These are phyloP conservation scores for Chlamydomonas reinhardtii DNA, from an alignment of 163 green algal species.

Conservation along the genomic window DNA sequence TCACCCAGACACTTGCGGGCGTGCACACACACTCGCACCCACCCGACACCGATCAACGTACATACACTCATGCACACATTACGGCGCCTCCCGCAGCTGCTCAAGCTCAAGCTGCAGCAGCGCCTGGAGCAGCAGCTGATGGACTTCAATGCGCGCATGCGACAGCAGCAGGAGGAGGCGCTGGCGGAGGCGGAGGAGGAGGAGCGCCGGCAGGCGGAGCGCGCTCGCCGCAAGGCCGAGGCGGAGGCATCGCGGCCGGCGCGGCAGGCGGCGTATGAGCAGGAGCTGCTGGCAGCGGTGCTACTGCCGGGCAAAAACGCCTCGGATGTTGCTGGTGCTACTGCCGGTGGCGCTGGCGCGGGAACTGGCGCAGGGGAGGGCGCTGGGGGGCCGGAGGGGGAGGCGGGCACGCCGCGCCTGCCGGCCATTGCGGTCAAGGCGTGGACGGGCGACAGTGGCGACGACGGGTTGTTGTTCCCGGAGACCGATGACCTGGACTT, in stretches of 20 bases:
- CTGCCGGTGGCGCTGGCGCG: background rate
- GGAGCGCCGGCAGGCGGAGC: background rate
- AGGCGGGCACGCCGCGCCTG: background rate
- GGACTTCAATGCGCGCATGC: background rate
- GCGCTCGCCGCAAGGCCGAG: background rate
- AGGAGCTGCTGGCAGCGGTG: constrained; percentile 7
- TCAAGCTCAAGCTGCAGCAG: constrained; percentile 4
- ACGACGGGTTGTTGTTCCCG: background rate
- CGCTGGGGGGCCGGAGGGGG: background rate
- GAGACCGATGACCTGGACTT: constrained; percentile 10
- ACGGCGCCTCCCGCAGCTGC: background rate
- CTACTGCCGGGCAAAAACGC: background rate
- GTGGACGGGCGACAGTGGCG: background rate
- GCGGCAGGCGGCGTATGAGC: background rate
- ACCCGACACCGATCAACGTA: too few relatives aligned
- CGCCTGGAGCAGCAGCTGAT: background rate
- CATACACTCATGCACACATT: too few relatives aligned
- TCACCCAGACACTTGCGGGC: too few relatives aligned
- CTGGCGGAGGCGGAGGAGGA: background rate
- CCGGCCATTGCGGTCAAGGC: background rate
- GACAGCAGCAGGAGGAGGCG: background rate
- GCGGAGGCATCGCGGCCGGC: background rate
- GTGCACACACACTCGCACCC: too few relatives aligned
- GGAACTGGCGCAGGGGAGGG: background rate
- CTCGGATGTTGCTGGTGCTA: background rate